Conservation (phyloP, 495 filamentous ascomycete genomes). For the Trichodelitschia bisporula region DNA sequence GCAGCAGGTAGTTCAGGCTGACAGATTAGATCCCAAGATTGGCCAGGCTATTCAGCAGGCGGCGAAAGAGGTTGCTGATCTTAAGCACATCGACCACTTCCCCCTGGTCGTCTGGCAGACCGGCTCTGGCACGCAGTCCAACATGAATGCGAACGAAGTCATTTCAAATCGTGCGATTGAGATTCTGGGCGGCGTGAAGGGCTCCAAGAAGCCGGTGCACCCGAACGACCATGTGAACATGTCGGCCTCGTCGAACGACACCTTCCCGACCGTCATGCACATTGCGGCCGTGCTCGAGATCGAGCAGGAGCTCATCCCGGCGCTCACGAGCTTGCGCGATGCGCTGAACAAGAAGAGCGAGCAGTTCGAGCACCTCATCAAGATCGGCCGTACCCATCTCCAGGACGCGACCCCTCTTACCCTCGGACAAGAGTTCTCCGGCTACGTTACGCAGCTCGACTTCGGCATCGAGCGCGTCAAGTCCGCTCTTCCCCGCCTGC, state of each 20-base stretch:
- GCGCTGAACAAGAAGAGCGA: slow-evolving; percentile 78
- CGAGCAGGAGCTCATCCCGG: slow-evolving; percentile 60
- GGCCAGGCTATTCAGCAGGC: slow-evolving; percentile 88
- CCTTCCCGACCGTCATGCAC: slow-evolving; percentile 99
- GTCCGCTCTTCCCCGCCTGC: slow-evolving; percentile 56
- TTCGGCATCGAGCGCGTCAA: slow-evolving; percentile 75
- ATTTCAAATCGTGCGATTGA: slow-evolving; percentile 99
- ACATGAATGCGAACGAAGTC: slow-evolving; percentile 99
- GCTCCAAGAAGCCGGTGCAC: slow-evolving; percentile 92
- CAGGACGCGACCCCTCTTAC: slow-evolving; percentile 95
- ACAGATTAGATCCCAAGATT: slow-evolving; percentile 49
- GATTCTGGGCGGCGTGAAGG: slow-evolving; percentile 82
- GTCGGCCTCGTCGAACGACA: slow-evolving; percentile 95
- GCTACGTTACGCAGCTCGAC: slow-evolving; percentile 85
- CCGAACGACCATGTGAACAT: slow-evolving; percentile 99
- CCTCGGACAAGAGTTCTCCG: slow-evolving; percentile 92
- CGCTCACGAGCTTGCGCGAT: slow-evolving; percentile 53
- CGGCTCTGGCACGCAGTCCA: slow-evolving; percentile 93
- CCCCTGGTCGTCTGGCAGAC: slow-evolving; percentile 98
- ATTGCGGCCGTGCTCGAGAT: slow-evolving; percentile 91
- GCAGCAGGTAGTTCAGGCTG: background rate
- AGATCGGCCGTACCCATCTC: slow-evolving; percentile 94
- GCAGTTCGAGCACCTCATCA: slow-evolving; percentile 78
- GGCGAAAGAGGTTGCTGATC: slow-evolving; percentile 72
- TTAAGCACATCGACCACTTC: slow-evolving; percentile 94